phyloP scores from a whole-genome alignment of 169 alveolate genomes.

The Prorocentrum cordatum region DNA sequence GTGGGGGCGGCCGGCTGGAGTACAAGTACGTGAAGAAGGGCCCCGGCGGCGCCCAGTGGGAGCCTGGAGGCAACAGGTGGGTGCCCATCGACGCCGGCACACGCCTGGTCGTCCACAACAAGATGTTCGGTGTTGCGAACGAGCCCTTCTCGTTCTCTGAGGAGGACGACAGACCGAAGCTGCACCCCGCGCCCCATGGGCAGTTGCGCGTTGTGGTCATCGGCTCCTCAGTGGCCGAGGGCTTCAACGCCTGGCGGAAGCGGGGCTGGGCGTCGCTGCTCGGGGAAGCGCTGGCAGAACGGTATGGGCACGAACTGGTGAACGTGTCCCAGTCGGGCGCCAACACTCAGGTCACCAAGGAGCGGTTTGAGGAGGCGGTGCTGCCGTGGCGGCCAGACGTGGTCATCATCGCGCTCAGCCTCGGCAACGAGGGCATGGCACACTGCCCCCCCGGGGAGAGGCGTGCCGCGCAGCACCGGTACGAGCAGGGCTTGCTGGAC shows the following conservation, averaged over 20 bases:
- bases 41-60: too few relatives aligned
- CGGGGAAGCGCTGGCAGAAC: neutral
- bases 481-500: conserved; percentile 25
- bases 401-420: neutral
- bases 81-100: too few relatives aligned
- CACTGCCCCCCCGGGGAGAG: conserved; percentile 17
- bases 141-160: neutral
- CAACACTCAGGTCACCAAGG: conserved; percentile 1
- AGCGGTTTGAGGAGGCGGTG: neutral
- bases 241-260: conserved; percentile 47
- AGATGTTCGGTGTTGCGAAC: too few relatives aligned
- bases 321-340: conserved; percentile 10
- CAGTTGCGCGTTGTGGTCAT: neutral
- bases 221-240: conserved; percentile 33
- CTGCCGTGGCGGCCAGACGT: neutral
- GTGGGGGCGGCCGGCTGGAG: too few relatives aligned
- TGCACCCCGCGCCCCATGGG: neutral
- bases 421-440: conserved; percentile 26
- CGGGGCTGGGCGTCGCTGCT: conserved; percentile 39
- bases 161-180: neutral
- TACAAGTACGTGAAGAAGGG: too few relatives aligned
- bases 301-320: neutral
- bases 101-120: too few relatives aligned
- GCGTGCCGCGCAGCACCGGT: conserved; percentile 31
- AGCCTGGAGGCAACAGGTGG: too few relatives aligned